Percentiles rank a stretch among this genome's conserved stretches.
Evolutionary conservation across 345 rosid genomes (phyloP).

Genomic region (Physaria fendleri): DNA sequence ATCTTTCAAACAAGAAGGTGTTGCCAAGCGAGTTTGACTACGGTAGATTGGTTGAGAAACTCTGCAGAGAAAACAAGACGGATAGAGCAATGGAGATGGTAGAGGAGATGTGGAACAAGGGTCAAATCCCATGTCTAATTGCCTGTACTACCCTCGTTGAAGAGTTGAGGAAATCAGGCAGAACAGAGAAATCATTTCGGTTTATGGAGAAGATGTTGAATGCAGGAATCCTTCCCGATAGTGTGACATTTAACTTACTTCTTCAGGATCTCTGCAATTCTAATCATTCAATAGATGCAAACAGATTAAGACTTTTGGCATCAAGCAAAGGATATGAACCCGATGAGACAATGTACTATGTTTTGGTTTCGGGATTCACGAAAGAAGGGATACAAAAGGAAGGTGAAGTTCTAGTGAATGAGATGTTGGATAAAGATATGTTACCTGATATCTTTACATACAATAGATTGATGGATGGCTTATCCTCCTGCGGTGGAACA

Average conservation of each 20-base stretch:
- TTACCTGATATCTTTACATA: slow-evolving; percentile 67
- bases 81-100: slow-evolving; percentile 51
- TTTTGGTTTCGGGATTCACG: slow-evolving; percentile 53
- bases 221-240: slow-evolving; percentile 53
- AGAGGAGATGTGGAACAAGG: slow-evolving; percentile 54
- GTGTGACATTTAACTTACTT: slow-evolving; percentile 68
- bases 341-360: slow-evolving; percentile 46
- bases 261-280: slow-evolving; percentile 61
- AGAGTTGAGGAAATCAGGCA: slow-evolving; percentile 62
- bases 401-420: slow-evolving; percentile 56
- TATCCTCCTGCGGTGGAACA: slow-evolving; percentile 32
- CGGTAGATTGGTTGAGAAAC: slow-evolving; percentile 46
- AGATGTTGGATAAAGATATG: slow-evolving; percentile 80
- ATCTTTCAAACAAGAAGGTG: slow-evolving; percentile 48
- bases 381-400: slow-evolving; percentile 55
- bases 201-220: slow-evolving; percentile 68
- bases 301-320: slow-evolving; percentile 59
- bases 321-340: slow-evolving; percentile 55
- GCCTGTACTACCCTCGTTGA: slow-evolving; percentile 71
- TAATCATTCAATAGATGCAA: slow-evolving; percentile 48
- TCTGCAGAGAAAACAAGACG: slow-evolving; percentile 42
- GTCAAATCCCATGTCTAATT: slow-evolving; percentile 54
- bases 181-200: slow-evolving; percentile 38
- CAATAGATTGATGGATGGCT: slow-evolving; percentile 55
- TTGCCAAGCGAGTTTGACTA: slow-evolving; percentile 59